These are phyloP conservation scores for Hymenoscyphus occultus DNA, from an alignment of 2,329 filamentous ascomycete genomes.

Conservation along the genomic window DNA sequence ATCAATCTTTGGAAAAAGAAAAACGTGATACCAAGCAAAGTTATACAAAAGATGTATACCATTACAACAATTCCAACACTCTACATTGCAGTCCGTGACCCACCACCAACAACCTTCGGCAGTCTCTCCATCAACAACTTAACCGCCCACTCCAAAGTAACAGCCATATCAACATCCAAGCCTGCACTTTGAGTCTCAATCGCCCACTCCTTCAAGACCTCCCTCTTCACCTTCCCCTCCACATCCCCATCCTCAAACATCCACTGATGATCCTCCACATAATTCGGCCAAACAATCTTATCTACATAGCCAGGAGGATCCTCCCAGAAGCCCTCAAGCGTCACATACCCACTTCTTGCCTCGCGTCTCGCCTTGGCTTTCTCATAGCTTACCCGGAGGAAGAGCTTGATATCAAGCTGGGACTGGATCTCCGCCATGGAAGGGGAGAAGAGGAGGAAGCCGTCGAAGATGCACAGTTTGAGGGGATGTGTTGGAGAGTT, in stretches of 20 bases:
- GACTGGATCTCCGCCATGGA: slow-evolving; percentile 50
- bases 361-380: slow-evolving; percentile 64
- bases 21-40: neutral
- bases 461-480: slow-evolving; percentile 73
- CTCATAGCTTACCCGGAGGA: slow-evolving; percentile 67
- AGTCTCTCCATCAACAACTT: slow-evolving; percentile 51
- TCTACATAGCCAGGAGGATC: slow-evolving; percentile 95
- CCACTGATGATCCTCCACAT: slow-evolving; percentile 76
- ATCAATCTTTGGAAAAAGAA: neutral
- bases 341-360: slow-evolving; percentile 73
- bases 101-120: slow-evolving; percentile 20
- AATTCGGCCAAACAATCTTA: slow-evolving; percentile 93
- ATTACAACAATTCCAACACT: neutral
- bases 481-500: slow-evolving; percentile 14
- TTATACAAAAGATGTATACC: neutral
- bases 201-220: slow-evolving; percentile 43
- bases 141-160: slow-evolving; percentile 67
- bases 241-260: slow-evolving; percentile 72
- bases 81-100: slow-evolving; percentile 3
- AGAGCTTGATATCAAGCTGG: slow-evolving; percentile 71
- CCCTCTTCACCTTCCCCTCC: slow-evolving; percentile 48
- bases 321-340: slow-evolving; percentile 86
- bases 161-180: slow-evolving; percentile 56
- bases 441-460: slow-evolving; percentile 77
- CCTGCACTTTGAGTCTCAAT: slow-evolving; percentile 50